These are phyloP conservation scores for Cymbidium sinense DNA, from an alignment of 106 monocot genomes.

Conservation along the genomic window DNA sequence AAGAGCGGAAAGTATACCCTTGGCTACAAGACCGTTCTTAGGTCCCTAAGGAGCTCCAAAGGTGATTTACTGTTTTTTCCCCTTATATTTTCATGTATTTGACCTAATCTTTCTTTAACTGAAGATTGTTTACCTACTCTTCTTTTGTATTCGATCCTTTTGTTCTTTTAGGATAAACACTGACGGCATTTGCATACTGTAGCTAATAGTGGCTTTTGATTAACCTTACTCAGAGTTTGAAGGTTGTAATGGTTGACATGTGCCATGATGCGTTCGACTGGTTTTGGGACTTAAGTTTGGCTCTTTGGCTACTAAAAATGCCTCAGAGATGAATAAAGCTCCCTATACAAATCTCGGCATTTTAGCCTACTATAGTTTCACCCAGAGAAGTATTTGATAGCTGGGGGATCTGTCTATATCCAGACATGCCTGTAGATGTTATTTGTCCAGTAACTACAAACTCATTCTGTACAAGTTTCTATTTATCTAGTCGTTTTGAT, in stretches of 20 bases:
- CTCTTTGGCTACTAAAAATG: background rate
- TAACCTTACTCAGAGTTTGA: too few relatives aligned
- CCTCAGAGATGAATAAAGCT: background rate
- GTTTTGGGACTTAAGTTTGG: background rate
- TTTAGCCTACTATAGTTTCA: background rate
- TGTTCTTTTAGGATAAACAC: too few relatives aligned
- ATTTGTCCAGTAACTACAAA: too few relatives aligned
- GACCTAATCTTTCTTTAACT: too few relatives aligned
- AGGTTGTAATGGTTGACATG: background rate
- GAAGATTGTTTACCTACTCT: too few relatives aligned
- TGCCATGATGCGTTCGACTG: background rate
- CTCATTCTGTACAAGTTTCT: too few relatives aligned
- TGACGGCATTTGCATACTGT: too few relatives aligned
- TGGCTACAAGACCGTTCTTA: conserved; percentile 75
- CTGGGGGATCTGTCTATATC: background rate
- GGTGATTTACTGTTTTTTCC: conserved; percentile 13
- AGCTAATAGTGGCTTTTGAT: too few relatives aligned
- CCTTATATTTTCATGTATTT: conserved; percentile 10
- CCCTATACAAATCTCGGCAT: conserved; percentile 1
- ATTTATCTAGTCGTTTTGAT: too few relatives aligned
- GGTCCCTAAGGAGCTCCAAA: conserved; percentile 53
- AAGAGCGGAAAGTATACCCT: conserved; percentile 86
- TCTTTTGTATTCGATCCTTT: too few relatives aligned
- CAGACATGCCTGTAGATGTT: too few relatives aligned
- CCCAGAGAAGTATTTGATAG: background rate